These are phyloP conservation scores for Kodamaea alishanica DNA, from an alignment of 1,139 yeast species.

Conservation along the genomic window DNA sequence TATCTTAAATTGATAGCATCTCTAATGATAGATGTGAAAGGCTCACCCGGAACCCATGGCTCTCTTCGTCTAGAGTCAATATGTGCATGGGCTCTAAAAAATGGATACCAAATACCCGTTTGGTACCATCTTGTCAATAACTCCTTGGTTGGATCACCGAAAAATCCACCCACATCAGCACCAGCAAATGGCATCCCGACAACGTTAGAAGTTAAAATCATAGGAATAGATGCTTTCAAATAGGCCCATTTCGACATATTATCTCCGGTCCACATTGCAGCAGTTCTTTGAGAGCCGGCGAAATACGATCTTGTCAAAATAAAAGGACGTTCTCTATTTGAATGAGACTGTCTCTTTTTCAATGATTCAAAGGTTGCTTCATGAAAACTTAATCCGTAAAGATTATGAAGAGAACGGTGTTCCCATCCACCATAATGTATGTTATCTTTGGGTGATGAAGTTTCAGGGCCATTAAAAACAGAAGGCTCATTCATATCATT, in stretches of 20 bases:
- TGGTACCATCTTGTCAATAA: conserved; percentile 91
- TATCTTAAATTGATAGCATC: conserved; percentile 74
- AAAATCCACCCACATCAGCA: conserved; percentile 96
- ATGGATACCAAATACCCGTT: conserved; percentile 93
- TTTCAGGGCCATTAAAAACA: conserved; percentile 91
- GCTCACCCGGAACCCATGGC: conserved; percentile 83
- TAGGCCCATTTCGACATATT: conserved; percentile 92
- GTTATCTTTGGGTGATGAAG: conserved; percentile 77
- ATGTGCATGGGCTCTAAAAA: conserved; percentile 95
- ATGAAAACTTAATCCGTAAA: conserved; percentile 76
- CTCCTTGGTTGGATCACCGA: conserved; percentile 82
- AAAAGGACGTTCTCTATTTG: conserved; percentile 68
- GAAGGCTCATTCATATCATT: conserved; percentile 99
- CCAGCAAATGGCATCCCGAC: conserved; percentile 93
- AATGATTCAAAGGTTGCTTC: conserved; percentile 74
- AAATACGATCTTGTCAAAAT: conserved; percentile 82
- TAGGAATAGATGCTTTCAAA: conserved; percentile 74
- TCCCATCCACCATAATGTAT: conserved; percentile 81
- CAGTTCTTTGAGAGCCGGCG: conserved; percentile 87
- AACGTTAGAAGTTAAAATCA: conserved; percentile 76
- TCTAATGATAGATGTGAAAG: conserved; percentile 62
- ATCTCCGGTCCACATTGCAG: conserved; percentile 98
- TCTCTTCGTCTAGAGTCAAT: conserved; percentile 89
- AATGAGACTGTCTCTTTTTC: conserved; percentile 43
- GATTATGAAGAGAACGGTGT: conserved; percentile 85